phyloP scores from a whole-genome alignment of 2,329 filamentous ascomycete genomes.

The Fusarium goolgardi region DNA sequence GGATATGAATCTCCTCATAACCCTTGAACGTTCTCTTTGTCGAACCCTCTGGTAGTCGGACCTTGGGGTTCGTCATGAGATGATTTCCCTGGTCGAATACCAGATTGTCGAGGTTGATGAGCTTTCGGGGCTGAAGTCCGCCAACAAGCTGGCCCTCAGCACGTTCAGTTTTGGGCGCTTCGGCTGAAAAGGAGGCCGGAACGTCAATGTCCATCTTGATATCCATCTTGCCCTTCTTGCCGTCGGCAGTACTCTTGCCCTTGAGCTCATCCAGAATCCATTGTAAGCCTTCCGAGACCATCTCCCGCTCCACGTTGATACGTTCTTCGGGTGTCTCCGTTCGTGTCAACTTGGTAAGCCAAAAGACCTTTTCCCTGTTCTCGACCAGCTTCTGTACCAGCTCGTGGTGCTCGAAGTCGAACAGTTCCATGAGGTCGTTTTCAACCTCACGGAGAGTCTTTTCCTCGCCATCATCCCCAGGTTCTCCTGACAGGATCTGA shows the following conservation, averaged over 20 bases:
- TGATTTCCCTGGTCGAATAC: constrained; percentile 98
- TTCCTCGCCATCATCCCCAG: constrained; percentile 81
- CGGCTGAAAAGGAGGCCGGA: constrained; percentile 67
- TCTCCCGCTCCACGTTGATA: constrained; percentile 85
- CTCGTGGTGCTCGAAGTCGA: constrained; percentile 96
- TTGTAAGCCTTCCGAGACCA: constrained; percentile 87
- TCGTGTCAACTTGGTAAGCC: constrained; percentile 88
- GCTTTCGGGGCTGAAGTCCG: constrained; percentile 84
- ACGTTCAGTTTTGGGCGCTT: constrained; percentile 64
- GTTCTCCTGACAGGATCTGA: constrained; percentile 80
- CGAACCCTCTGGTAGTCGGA: constrained; percentile 91
- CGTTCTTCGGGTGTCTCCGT: constrained; percentile 83
- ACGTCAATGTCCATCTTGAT: constrained; percentile 97
- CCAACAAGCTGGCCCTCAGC: constrained; percentile 78
- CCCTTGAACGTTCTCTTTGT: constrained; percentile 97
- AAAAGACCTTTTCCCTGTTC: constrained; percentile 94
- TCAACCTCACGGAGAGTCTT: constrained; percentile 92
- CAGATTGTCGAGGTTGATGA: constrained; percentile 95
- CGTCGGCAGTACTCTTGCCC: constrained; percentile 73
- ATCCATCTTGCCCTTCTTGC: constrained; percentile 76
- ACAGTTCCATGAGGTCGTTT: constrained; percentile 97
- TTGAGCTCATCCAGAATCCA: constrained; percentile 89
- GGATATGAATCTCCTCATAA: constrained; percentile 98
- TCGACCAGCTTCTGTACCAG: constrained; percentile 90
- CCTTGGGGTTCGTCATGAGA: constrained; percentile 98